A percentile compares a stretch with the other conserved stretches of the same genome.
Evolutionary conservation across 768 basidiomycete species (phyloP).

Genomic region (Lentinula sp.): DNA sequence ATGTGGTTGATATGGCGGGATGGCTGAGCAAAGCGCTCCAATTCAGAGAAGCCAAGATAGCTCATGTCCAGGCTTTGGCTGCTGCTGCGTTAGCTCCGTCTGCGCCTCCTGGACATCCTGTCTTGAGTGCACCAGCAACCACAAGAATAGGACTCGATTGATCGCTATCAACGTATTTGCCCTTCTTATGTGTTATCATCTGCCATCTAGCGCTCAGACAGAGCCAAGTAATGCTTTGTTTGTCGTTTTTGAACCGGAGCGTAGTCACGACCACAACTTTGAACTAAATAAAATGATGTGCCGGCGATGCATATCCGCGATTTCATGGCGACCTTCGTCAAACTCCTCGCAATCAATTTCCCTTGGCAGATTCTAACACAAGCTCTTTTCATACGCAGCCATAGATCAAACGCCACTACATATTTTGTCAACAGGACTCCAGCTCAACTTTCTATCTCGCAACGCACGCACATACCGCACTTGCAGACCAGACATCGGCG

Average conservation of each 20-base stretch:
- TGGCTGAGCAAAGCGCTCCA: slow-evolving; percentile 65
- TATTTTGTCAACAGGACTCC: neutral
- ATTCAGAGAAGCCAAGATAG: slow-evolving; percentile 7
- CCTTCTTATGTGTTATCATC: neutral
- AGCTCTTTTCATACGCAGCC: neutral
- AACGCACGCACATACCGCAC: neutral
- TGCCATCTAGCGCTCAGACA: neutral
- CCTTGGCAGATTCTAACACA: neutral
- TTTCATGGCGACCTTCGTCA: neutral
- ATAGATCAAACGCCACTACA: neutral
- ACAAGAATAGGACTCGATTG: slow-evolving; percentile 2
- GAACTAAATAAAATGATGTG: neutral
- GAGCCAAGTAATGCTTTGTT: neutral
- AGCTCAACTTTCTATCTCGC: neutral
- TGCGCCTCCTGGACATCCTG: neutral
- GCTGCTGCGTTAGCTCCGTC: neutral
- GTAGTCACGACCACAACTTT: neutral
- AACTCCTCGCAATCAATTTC: neutral
- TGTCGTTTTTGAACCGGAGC: neutral
- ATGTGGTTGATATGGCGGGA: slow-evolving; percentile 71
- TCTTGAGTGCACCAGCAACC: neutral
- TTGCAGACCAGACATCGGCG: no score
- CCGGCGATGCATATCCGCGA: neutral
- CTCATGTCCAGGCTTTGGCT: neutral
- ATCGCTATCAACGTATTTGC: neutral